Percentiles rank a stretch among this genome's conserved stretches.
Conservation (phyloP, 1,284 basidiomycete genomes). For the Fomitopsis pinicola region DNA sequence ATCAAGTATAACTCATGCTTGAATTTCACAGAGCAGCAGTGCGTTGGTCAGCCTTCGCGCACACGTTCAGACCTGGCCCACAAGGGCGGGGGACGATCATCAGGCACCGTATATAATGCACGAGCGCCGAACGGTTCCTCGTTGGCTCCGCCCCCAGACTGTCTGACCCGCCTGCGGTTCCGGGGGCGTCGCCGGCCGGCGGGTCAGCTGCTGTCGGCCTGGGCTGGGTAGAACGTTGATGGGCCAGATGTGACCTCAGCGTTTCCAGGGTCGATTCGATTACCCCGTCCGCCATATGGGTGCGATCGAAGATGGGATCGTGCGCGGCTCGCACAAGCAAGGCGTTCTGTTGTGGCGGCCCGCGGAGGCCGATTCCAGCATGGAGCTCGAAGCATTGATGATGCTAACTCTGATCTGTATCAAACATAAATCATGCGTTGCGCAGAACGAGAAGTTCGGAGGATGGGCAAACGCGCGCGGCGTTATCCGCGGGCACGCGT, state of each 20-base stretch:
- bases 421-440: background rate
- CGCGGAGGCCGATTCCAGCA: background rate
- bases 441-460: background rate
- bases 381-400: background rate
- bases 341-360: slow-evolving; percentile 3
- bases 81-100: background rate
- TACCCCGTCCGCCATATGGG: slow-evolving; percentile 5
- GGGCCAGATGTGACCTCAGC: slow-evolving; percentile 7
- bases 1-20: background rate
- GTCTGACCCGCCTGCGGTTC: background rate
- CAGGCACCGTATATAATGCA: background rate
- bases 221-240: slow-evolving; percentile 1
- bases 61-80: background rate
- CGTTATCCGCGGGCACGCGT: background rate
- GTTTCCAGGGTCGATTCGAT: slow-evolving; percentile 7
- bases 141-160: background rate
- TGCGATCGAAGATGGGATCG: slow-evolving; percentile 11
- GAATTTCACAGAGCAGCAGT: background rate
- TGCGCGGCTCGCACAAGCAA: background rate
- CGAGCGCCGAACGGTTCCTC: background rate
- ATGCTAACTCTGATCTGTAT: slow-evolving; percentile 1
- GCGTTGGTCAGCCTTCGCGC: background rate
- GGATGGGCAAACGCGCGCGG: background rate
- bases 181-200: background rate
- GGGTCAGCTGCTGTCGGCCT: background rate